Conservation (phyloP, 345 rosid species). For the Rhodamnia rubescens region DNA sequence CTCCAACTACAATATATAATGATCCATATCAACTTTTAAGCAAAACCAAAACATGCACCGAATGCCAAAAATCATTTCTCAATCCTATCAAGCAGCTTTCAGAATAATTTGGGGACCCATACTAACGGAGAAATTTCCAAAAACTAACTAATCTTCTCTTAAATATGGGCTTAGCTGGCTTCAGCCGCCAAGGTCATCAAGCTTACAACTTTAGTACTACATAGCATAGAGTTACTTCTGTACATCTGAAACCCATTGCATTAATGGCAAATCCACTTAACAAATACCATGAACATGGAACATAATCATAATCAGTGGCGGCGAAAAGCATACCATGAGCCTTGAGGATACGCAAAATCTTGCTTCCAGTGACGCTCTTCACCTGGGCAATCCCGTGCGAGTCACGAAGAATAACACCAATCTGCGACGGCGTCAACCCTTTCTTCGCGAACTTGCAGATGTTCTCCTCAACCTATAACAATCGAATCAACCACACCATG, state of each 20-base stretch:
- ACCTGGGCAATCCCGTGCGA: conserved; percentile 43
- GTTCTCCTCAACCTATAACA: conserved; percentile 25
- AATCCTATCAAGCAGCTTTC: neutral
- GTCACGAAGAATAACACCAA: conserved; percentile 38
- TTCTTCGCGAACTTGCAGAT: conserved; percentile 46
- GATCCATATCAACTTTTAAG: neutral
- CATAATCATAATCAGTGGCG: neutral
- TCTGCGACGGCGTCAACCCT: conserved; percentile 39
- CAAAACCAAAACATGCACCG: neutral
- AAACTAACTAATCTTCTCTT: neutral
- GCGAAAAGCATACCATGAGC: conserved; percentile 13
- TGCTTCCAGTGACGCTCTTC: conserved; percentile 32
- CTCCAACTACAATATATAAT: neutral
- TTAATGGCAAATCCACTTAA: neutral
- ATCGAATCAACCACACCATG: neutral
- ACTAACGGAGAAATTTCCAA: neutral
- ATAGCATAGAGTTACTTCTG: neutral
- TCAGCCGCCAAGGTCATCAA: neutral
- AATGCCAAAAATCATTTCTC: neutral
- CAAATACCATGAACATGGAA: neutral
- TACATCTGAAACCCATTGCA: neutral
- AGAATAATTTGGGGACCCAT: neutral
- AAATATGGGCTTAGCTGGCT: neutral
- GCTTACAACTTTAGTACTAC: neutral
- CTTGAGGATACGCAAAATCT: conserved; percentile 34